Percentiles rank a stretch among this genome's conserved stretches.
Evolutionary conservation across 768 basidiomycete genomes (phyloP).

Genomic region (Guyanaporus albipodus): DNA sequence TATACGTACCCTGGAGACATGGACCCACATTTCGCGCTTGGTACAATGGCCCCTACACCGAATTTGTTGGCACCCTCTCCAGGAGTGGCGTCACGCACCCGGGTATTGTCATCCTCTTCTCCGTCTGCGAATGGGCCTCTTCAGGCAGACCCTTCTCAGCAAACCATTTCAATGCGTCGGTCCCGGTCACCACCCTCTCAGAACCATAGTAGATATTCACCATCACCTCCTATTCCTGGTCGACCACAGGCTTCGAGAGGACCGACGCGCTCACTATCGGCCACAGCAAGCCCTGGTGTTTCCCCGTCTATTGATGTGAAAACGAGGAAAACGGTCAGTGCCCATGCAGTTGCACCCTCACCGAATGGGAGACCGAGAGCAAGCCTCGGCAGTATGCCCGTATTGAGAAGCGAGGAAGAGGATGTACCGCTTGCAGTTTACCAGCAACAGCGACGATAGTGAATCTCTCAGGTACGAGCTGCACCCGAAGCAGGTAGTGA

Average conservation of each 20-base stretch:
- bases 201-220: slow-evolving; percentile 36
- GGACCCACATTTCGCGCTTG: slow-evolving; percentile 50
- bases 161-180: slow-evolving; percentile 34
- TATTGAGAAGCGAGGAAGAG: slow-evolving; percentile 56
- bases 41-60: slow-evolving; percentile 47
- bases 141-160: slow-evolving; percentile 23
- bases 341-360: slow-evolving; percentile 48
- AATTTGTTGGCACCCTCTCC: slow-evolving; percentile 21
- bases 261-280: slow-evolving; percentile 70
- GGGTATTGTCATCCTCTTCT: slow-evolving; percentile 33
- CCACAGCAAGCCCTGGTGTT: slow-evolving; percentile 47
- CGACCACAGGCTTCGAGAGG: slow-evolving; percentile 32
- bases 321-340: slow-evolving; percentile 60
- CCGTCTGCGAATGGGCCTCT: slow-evolving; percentile 25
- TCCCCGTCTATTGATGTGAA: slow-evolving; percentile 44
- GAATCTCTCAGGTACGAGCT: slow-evolving; percentile 14
- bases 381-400: slow-evolving; percentile 32
- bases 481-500: not conserved
- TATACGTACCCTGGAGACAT: slow-evolving; percentile 27
- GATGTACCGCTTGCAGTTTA: slow-evolving; percentile 77
- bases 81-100: slow-evolving; percentile 21
- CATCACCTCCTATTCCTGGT: slow-evolving; percentile 25
- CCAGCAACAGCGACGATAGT: slow-evolving; percentile 68
- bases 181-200: slow-evolving; percentile 55
- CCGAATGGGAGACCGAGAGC: slow-evolving; percentile 40